Conservation (phyloP, 164 flowering plant genomes). For the Aristolochia californica region DNA sequence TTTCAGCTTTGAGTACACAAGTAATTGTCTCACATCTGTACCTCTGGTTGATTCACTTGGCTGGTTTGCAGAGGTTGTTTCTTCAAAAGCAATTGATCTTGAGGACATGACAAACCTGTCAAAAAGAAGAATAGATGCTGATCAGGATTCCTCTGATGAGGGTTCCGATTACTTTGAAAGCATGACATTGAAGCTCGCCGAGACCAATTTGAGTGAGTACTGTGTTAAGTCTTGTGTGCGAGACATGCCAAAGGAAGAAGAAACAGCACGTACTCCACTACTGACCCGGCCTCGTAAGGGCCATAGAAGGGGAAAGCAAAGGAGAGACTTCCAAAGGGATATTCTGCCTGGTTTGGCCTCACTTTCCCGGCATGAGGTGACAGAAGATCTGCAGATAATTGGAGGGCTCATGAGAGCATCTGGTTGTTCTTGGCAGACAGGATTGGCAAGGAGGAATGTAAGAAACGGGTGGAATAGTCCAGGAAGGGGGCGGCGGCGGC, state of each 20-base stretch:
- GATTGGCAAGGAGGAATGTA: constrained; percentile 48
- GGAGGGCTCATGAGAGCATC: constrained; percentile 70
- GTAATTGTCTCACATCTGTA: constrained; percentile 10
- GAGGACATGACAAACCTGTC: constrained; percentile 5
- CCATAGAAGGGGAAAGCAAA: constrained; percentile 79
- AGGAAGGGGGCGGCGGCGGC: constrained; percentile 48
- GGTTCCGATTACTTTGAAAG: constrained; percentile 65
- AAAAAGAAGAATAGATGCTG: constrained; percentile 4
- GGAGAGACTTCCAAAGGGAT: constrained; percentile 92
- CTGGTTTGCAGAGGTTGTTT: constrained; percentile 53
- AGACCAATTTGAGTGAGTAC: constrained; percentile 55
- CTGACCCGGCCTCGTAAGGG: constrained; percentile 50
- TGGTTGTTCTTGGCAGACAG: constrained; percentile 62
- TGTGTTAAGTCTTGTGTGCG: constrained; percentile 37
- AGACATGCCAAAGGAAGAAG: constrained; percentile 37
- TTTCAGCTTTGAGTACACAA: constrained; percentile 1
- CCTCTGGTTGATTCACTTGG: constrained; percentile 21
- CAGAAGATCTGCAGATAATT: constrained; percentile 73
- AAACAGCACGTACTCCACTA: constrained; percentile 18
- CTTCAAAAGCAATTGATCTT: constrained; percentile 14
- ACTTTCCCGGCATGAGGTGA: constrained; percentile 83
- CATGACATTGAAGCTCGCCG: constrained; percentile 60
- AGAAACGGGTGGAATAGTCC: constrained; percentile 30
- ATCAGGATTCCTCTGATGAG: constrained; percentile 11
- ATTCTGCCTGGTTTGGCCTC: constrained; percentile 83